Conservation (phyloP, 306 rosid species). For the Trifolium subterraneum region DNA sequence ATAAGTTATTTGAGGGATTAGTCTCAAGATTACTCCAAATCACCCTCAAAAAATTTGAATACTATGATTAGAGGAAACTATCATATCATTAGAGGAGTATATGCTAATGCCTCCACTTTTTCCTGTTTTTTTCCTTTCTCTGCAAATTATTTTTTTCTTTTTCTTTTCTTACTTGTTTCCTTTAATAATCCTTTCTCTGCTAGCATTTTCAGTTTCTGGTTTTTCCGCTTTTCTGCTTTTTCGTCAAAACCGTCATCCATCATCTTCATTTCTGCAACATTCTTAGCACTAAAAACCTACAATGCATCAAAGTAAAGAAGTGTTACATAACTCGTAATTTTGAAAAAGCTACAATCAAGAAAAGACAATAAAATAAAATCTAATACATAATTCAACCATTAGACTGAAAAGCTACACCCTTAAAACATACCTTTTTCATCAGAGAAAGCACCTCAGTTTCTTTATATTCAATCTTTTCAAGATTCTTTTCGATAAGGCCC, state of each 20-base stretch:
- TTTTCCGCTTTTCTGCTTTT: slow-evolving; percentile 70
- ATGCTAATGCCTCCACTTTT: no score
- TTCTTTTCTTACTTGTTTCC: slow-evolving; percentile 45
- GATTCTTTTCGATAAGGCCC: slow-evolving; percentile 63
- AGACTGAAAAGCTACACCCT: neutral
- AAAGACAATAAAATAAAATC: neutral
- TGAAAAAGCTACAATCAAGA: neutral
- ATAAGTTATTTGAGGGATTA: neutral
- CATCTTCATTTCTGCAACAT: slow-evolving; percentile 81
- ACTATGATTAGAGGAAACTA: no score
- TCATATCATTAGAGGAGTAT: no score
- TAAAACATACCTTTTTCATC: slow-evolving; percentile 59
- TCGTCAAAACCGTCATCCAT: slow-evolving; percentile 82
- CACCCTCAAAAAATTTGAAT: slow-evolving; percentile 17
- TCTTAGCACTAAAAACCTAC: slow-evolving; percentile 80
- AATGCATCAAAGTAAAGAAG: slow-evolving; percentile 20
- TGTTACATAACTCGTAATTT: slow-evolving; percentile 2
- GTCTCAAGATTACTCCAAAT: neutral
- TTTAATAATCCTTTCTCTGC: slow-evolving; percentile 71
- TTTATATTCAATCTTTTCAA: slow-evolving; percentile 71
- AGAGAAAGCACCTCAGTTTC: slow-evolving; percentile 71
- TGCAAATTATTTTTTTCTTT: slow-evolving; percentile 45
- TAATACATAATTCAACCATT: slow-evolving; percentile 1
- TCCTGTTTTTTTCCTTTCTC: slow-evolving; percentile 8
- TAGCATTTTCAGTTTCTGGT: slow-evolving; percentile 64